A percentile compares a stretch with the other conserved stretches of the same genome.
Evolutionary conservation across 306 rosid species (phyloP).

Genomic region (Arachis stenosperma): DNA sequence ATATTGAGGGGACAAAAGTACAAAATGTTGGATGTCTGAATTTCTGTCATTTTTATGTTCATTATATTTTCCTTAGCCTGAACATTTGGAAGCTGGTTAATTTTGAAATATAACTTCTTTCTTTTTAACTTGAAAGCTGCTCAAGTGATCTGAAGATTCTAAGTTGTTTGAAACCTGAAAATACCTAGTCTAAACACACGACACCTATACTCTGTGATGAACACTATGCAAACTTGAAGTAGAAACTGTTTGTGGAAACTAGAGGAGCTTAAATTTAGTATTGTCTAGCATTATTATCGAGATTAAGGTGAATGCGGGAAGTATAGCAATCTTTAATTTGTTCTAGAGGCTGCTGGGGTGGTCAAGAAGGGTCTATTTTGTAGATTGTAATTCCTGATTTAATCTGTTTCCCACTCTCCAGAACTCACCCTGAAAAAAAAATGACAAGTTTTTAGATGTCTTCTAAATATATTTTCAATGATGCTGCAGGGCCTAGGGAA

Average conservation of each 20-base stretch:
- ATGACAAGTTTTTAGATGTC: not conserved
- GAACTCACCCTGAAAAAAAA: slow-evolving; percentile 8
- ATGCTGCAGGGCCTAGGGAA: slow-evolving; percentile 67
- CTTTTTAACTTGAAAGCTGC: too few species aligned
- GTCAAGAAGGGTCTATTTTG: slow-evolving; percentile 1
- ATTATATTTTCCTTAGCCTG: too few species aligned
- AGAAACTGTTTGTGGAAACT: slow-evolving; percentile 1
- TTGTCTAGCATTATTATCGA: slow-evolving; percentile 9
- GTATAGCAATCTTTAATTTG: not conserved
- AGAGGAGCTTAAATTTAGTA: not conserved
- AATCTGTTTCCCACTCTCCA: not conserved
- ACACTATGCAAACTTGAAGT: not conserved
- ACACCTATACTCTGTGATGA: not conserved
- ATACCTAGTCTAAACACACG: too few species aligned
- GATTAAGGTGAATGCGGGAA: slow-evolving; percentile 17
- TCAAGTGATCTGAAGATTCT: too few species aligned
- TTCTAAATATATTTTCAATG: slow-evolving; percentile 35
- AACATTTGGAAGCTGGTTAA: too few species aligned
- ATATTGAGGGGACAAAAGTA: too few species aligned
- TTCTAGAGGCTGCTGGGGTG: not conserved
- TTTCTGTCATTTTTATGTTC: not conserved
- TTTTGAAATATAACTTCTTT: too few species aligned
- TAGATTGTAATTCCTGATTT: slow-evolving; percentile 7
- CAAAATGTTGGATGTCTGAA: not conserved
- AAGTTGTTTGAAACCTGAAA: too few species aligned